phyloP scores from a whole-genome alignment of 306 rosid genomes.

The Erythrophleum fordii region DNA sequence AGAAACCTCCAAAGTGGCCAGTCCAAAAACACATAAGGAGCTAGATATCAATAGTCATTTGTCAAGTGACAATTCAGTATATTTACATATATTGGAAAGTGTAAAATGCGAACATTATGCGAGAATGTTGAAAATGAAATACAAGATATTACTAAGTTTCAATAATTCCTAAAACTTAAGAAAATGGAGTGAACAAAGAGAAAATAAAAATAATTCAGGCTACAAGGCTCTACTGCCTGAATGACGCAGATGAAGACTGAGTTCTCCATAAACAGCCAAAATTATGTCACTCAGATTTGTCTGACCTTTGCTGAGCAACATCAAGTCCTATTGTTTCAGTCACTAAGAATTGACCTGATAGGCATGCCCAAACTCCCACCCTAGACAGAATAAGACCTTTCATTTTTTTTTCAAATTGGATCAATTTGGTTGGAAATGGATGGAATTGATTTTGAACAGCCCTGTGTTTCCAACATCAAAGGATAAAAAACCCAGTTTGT shows the following conservation, averaged over 20 bases:
- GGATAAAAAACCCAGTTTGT: constrained; percentile 8
- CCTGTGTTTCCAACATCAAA: neutral
- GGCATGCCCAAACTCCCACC: neutral
- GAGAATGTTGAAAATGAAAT: neutral
- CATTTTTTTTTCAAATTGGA: neutral
- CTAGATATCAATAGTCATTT: neutral
- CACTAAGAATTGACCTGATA: neutral
- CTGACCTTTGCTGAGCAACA: neutral
- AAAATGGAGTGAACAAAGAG: neutral
- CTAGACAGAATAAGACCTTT: neutral
- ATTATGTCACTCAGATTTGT: neutral
- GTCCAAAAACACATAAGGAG: neutral
- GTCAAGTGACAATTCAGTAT: neutral
- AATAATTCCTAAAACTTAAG: neutral
- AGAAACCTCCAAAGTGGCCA: neutral
- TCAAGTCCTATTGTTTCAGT: neutral
- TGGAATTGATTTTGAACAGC: neutral
- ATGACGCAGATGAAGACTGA: neutral
- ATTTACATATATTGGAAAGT: neutral
- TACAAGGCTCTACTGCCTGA: neutral
- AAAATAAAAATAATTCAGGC: neutral
- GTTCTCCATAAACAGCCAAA: neutral
- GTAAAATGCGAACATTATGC: neutral
- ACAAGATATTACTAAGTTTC: neutral
- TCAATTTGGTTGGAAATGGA: neutral